Evolutionary conservation across 352 stramenopile genomes (phyloP).

Genomic region (Hyaloperonospora brassicae): DNA sequence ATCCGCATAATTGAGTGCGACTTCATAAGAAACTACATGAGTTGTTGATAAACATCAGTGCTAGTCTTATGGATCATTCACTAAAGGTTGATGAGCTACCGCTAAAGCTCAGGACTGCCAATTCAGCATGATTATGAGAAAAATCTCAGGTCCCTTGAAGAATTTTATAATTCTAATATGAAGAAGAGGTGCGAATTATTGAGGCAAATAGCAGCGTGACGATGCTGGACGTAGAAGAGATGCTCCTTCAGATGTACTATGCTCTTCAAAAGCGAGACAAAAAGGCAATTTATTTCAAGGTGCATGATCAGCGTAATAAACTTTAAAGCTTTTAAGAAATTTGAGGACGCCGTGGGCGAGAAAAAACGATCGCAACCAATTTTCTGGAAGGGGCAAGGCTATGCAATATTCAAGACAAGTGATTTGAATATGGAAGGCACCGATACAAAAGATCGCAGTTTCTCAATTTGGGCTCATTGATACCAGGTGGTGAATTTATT

Average conservation of each 20-base stretch:
- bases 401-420: neutral
- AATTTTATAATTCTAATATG: neutral
- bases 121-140: neutral
- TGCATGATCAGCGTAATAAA: neutral
- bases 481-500: neutral
- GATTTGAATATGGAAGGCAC: neutral
- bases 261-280: neutral
- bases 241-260: neutral
- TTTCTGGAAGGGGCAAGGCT: neutral
- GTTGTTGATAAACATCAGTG: slow-evolving; percentile 30
- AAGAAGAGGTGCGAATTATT: neutral
- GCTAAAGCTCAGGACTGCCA: neutral
- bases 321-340: neutral
- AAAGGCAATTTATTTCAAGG: neutral
- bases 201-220: neutral
- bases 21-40: slow-evolving; percentile 19
- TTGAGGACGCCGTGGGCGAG: neutral
- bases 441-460: no score
- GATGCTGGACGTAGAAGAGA: neutral
- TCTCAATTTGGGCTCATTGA: neutral
- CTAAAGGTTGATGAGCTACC: neutral
- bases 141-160: neutral
- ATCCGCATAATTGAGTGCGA: slow-evolving; percentile 17
- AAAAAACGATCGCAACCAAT: neutral
- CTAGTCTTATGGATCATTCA: neutral